These are phyloP conservation scores for Diaporthe ilicicola DNA, from an alignment of 2,329 filamentous ascomycete genomes.

Conservation along the genomic window DNA sequence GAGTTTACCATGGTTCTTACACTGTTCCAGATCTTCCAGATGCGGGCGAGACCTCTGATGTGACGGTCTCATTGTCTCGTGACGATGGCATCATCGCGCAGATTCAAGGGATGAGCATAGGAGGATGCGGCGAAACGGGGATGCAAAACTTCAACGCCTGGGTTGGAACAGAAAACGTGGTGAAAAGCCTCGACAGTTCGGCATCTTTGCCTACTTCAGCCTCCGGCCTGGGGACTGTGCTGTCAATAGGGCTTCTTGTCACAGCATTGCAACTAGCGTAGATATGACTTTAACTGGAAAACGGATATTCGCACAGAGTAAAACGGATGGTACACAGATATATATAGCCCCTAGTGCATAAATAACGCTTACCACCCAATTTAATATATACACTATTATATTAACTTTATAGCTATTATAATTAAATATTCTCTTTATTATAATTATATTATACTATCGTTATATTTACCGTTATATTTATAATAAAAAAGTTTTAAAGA, in stretches of 20 bases:
- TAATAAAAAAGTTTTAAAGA: too few species aligned
- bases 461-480: too few species aligned
- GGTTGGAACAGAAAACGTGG: slow-evolving; percentile 1
- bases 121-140: neutral
- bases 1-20: neutral
- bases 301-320: too few species aligned
- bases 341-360: too few species aligned
- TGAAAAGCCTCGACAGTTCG: neutral
- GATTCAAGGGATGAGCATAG: slow-evolving; percentile 12
- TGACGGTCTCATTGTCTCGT: neutral
- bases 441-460: too few species aligned
- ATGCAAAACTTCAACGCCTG: slow-evolving; percentile 11
- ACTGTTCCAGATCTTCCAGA: neutral
- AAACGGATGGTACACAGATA: too few species aligned
- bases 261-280: neutral
- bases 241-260: neutral
- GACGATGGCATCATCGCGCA: neutral
- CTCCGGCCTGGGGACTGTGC: neutral
- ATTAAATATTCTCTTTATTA: too few species aligned
- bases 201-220: neutral
- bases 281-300: neutral
- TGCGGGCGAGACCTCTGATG: neutral
- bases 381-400: too few species aligned
- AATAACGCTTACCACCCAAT: too few species aligned
- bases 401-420: too few species aligned